Evolutionary conservation across 1,284 basidiomycete genomes (phyloP).

Genomic region (Thelephora terrestris): DNA sequence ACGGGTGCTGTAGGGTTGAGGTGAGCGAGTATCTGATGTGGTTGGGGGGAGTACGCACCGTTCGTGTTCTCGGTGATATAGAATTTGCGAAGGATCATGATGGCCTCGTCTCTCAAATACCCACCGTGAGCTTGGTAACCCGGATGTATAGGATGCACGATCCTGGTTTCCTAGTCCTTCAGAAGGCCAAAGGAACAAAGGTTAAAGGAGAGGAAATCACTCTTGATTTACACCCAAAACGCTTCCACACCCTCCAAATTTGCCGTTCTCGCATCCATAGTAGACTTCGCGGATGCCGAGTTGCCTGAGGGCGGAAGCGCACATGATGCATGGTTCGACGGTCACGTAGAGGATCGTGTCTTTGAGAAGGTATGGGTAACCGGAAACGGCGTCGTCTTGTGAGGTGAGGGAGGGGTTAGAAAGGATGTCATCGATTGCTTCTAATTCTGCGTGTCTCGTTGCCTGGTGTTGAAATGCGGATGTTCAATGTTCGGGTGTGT

Average conservation of each 20-base stretch:
- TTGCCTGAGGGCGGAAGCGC: conserved; percentile 89
- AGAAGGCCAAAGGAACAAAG: background rate
- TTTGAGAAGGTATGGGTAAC: conserved; percentile 48
- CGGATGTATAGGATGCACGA: conserved; percentile 62
- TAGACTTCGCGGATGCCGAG: conserved; percentile 86
- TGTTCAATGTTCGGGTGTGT: background rate
- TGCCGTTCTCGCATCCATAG: conserved; percentile 93
- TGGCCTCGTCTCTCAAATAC: conserved; percentile 86
- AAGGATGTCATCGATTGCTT: conserved; percentile 90
- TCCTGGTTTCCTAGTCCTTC: conserved; percentile 24
- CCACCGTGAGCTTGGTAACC: conserved; percentile 76
- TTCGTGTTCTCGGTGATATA: conserved; percentile 94
- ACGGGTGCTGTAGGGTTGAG: conserved; percentile 48
- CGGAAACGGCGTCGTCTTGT: conserved; percentile 16
- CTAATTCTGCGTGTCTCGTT: conserved; percentile 95
- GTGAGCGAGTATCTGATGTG: background rate
- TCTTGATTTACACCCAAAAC: conserved; percentile 79
- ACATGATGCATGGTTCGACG: conserved; percentile 99
- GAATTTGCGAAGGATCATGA: conserved; percentile 89
- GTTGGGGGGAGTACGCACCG: conserved; percentile 39
- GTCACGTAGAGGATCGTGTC: conserved; percentile 92
- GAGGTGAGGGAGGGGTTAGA: conserved; percentile 50
- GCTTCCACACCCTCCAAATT: conserved; percentile 96
- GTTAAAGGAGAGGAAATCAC: conserved; percentile 35
- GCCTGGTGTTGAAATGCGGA: conserved; percentile 43